These are phyloP conservation scores for Mycena belliarum DNA, from an alignment of 768 basidiomycete genomes.

Conservation along the genomic window DNA sequence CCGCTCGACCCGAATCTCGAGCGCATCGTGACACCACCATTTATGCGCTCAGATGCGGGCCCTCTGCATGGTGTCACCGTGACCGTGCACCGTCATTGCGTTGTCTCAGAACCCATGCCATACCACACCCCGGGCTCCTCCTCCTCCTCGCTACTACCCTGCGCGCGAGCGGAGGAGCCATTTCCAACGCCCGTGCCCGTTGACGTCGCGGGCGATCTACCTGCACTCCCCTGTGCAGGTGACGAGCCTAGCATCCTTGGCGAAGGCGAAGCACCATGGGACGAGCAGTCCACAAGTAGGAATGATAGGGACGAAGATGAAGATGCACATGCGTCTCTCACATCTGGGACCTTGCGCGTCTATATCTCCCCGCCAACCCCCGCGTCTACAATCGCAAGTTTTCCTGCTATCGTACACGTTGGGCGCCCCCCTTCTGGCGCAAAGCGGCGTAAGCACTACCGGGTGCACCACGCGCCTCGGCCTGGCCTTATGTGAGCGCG, in stretches of 20 bases:
- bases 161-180: not conserved
- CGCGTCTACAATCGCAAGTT: no score
- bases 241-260: not conserved
- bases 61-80: slow-evolving; percentile 6
- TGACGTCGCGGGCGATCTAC: not conserved
- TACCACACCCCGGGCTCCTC: not conserved
- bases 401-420: not conserved
- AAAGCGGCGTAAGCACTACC: slow-evolving; percentile 8
- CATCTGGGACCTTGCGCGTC: no score
- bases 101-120: not conserved
- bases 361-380: not conserved
- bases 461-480: not conserved
- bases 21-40: not conserved
- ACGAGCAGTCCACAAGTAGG: no score
- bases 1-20: not conserved
- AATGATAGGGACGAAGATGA: no score
- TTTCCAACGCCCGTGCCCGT: not conserved
- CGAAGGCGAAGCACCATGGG: no score
- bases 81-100: slow-evolving; percentile 5
- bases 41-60: slow-evolving; percentile 4
- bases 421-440: not conserved
- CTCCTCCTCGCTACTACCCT: not conserved
- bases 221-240: not conserved
- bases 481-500: no score
- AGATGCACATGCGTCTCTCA: not conserved